These are phyloP conservation scores for Pseudogymnoascus sp. DNA, from an alignment of 2,329 filamentous ascomycete species.

Conservation along the genomic window DNA sequence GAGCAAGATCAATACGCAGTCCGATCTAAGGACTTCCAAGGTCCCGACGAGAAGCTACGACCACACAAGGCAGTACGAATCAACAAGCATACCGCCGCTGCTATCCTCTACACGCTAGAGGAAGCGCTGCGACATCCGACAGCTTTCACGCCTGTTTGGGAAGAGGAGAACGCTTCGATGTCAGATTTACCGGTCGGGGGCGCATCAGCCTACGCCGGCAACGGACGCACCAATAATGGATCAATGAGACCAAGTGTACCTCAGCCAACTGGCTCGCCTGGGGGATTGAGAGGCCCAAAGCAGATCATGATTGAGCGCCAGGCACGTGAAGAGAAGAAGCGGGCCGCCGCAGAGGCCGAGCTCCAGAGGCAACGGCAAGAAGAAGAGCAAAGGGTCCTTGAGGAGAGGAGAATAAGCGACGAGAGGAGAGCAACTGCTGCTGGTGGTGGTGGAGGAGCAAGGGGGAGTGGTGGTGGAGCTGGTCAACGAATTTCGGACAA, in stretches of 20 bases:
- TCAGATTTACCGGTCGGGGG: slow-evolving; percentile 65
- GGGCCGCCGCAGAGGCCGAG: slow-evolving; percentile 42
- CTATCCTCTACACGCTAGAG: slow-evolving; percentile 87
- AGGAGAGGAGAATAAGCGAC: slow-evolving; percentile 44
- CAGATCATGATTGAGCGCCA: slow-evolving; percentile 86
- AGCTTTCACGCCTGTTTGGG: slow-evolving; percentile 71
- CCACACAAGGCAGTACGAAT: slow-evolving; percentile 51
- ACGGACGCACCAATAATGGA: slow-evolving; percentile 52
- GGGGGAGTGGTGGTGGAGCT: slow-evolving; percentile 17
- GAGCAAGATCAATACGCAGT: slow-evolving; percentile 13
- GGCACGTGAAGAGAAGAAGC: slow-evolving; percentile 64
- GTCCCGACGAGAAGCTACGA: slow-evolving; percentile 25
- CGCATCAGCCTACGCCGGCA: slow-evolving; percentile 46
- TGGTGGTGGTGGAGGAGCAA: slow-evolving; percentile 34
- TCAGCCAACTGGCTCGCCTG: slow-evolving; percentile 39
- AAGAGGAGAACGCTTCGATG: slow-evolving; percentile 89
- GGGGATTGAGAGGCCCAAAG: slow-evolving; percentile 71
- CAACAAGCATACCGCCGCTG: slow-evolving; percentile 76
- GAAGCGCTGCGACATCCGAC: slow-evolving; percentile 78
- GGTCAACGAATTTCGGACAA: slow-evolving; percentile 26
- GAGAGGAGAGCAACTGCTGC: slow-evolving; percentile 53
- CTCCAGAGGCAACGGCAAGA: slow-evolving; percentile 41
- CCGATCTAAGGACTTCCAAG: slow-evolving; percentile 16
- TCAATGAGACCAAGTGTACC: slow-evolving; percentile 38
- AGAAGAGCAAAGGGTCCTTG: slow-evolving; percentile 45